A percentile compares a stretch with the other conserved stretches of the same genome.
These are phyloP conservation scores for Musa schizocarpa DNA, from an alignment of 176 grass and related monocot species.

Conservation along the genomic window DNA sequence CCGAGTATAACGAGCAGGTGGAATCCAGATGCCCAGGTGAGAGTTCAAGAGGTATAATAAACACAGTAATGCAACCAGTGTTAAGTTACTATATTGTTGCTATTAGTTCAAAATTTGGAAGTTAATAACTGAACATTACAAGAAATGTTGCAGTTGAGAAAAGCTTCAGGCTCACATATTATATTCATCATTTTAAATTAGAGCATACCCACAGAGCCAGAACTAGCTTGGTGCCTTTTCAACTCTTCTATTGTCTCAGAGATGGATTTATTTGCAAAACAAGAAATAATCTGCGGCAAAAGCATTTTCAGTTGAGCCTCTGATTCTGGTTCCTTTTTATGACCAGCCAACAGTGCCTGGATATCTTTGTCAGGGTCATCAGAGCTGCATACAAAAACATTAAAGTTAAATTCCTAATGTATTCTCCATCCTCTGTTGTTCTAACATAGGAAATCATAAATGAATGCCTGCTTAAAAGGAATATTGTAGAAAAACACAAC, in stretches of 20 bases:
- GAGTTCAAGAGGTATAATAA: too few species aligned
- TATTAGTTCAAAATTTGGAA: too few species aligned
- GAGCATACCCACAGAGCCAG: slow-evolving; percentile 44
- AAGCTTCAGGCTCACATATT: not conserved
- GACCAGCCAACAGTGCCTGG: slow-evolving; percentile 39
- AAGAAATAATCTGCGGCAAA: slow-evolving; percentile 63
- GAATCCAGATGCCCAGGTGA: too few species aligned
- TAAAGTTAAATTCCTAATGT: not conserved
- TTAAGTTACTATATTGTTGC: too few species aligned
- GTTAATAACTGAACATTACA: too few species aligned
- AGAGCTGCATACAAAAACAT: slow-evolving; percentile 31
- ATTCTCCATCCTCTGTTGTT: not conserved
- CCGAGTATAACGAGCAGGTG: too few species aligned
- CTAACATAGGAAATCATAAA: too few species aligned
- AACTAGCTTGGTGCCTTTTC: slow-evolving; percentile 47
- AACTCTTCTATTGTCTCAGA: slow-evolving; percentile 69
- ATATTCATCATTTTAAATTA: not conserved
- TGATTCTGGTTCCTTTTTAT: slow-evolving; percentile 53
- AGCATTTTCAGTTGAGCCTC: slow-evolving; percentile 48
- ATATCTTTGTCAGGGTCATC: slow-evolving; percentile 67
- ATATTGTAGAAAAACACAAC: too few species aligned
- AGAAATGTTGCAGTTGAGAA: not conserved
- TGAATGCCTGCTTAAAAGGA: too few species aligned
- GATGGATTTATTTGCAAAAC: slow-evolving; percentile 57
- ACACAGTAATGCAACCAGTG: too few species aligned